Evolutionary conservation across 345 rosid genomes (phyloP).

Genomic region (Gossypium anomalum): DNA sequence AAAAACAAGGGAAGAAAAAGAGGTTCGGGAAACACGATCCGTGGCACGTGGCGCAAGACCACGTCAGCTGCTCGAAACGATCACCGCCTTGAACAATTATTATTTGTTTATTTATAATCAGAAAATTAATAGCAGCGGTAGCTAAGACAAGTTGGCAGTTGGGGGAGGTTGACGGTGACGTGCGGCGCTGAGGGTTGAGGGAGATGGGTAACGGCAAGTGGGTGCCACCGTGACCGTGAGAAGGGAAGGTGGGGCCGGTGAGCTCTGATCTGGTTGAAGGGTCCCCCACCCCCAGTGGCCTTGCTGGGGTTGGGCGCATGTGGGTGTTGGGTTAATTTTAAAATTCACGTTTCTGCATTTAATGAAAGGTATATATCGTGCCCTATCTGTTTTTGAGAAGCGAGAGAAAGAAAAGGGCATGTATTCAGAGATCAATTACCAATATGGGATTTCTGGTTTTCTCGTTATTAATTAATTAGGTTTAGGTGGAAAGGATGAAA

Average conservation of each 20-base stretch:
- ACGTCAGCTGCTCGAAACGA: not conserved
- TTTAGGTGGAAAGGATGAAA: no score
- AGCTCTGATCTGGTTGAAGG: not conserved
- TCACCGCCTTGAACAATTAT: not conserved
- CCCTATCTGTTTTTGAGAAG: not conserved
- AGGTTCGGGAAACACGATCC: constrained; percentile 26
- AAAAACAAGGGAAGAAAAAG: not conserved
- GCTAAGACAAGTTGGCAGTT: not conserved
- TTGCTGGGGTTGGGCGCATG: constrained; percentile 8
- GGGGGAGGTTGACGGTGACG: not conserved
- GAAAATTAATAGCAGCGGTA: not conserved
- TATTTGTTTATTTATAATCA: not conserved
- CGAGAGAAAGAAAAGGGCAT: constrained; percentile 3
- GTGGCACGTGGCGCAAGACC: constrained; percentile 33
- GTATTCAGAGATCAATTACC: constrained; percentile 16
- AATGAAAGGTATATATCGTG: not conserved
- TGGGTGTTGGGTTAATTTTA: not conserved
- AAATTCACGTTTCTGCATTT: constrained; percentile 4
- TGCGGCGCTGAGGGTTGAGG: not conserved
- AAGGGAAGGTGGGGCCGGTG: not conserved
- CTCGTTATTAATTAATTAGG: not conserved
- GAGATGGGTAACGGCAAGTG: constrained; percentile 22
- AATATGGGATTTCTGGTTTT: not conserved
- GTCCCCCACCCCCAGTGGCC: not conserved
- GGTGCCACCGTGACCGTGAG: constrained; percentile 10